Conservation (phyloP, 441 rosid species). For the Jatropha podagrica region DNA sequence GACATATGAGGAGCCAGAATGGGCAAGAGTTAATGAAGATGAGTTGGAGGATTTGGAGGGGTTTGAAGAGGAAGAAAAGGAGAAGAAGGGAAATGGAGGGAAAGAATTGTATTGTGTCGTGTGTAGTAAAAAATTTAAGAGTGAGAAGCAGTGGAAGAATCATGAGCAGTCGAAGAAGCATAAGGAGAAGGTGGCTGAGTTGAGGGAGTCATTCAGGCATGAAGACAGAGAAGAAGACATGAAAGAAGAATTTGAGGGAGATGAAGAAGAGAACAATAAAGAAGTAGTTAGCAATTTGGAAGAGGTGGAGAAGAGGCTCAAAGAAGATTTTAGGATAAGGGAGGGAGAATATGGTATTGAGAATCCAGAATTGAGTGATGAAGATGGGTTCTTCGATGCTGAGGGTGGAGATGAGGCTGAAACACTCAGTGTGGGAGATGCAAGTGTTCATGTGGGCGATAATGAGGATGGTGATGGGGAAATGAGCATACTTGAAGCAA, state of each 20-base stretch:
- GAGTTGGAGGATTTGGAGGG: slow-evolving; percentile 50
- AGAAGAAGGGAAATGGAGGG: slow-evolving; percentile 36
- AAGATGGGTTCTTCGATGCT: slow-evolving; percentile 43
- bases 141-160: slow-evolving; percentile 97
- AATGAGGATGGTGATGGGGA: slow-evolving; percentile 50
- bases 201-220: slow-evolving; percentile 54
- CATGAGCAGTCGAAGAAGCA: slow-evolving; percentile 99
- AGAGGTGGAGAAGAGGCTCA: slow-evolving; percentile 51
- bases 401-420: slow-evolving; percentile 33
- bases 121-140: slow-evolving; percentile 91
- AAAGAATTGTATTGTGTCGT: slow-evolving; percentile 77
- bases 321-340: slow-evolving; percentile 36
- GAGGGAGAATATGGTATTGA: slow-evolving; percentile 31
- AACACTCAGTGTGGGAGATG: slow-evolving; percentile 26
- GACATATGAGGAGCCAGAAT: slow-evolving; percentile 73
- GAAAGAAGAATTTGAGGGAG: slow-evolving; percentile 28
- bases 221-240: slow-evolving; percentile 30
- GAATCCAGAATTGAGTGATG: slow-evolving; percentile 34
- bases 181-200: slow-evolving; percentile 83
- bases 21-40: slow-evolving; percentile 58
- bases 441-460: slow-evolving; percentile 28
- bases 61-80: slow-evolving; percentile 38
- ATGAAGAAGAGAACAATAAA: slow-evolving; percentile 31
- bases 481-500: slow-evolving; percentile 61
- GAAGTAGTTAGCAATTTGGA: slow-evolving; percentile 32